Base-by-base conservation (phyloP, 2,329 filamentous ascomycete genomes). In the Hypoxylon sp. region DNA sequence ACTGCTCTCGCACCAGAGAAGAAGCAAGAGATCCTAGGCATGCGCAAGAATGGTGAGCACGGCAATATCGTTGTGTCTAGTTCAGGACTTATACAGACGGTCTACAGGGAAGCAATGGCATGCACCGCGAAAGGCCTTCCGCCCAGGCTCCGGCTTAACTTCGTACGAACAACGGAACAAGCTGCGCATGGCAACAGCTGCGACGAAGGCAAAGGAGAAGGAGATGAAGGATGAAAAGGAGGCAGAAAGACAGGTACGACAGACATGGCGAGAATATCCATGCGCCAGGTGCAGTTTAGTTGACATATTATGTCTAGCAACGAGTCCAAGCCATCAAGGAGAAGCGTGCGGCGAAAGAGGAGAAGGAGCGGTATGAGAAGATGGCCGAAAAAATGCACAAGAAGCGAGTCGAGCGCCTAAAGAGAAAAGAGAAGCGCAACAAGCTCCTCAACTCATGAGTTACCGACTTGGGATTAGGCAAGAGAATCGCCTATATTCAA, bases 331-430 rank as follows among this genome's bases (percentile, higher is more conserved):
- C 87, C 10, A 92, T 98, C 77, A 94, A 92, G 76, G 93, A 97
- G 71, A 94, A 91, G 81, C 88, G 93, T 73, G 91, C 89, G 19
- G 92, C 91, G 57, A 98, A 98, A 86, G 94, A 93, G 75, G 96
- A 98, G 84, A 94, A 92, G 81, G 93, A 94, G 76, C 86, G 95
- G 73, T 98, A 95, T 78, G 93, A 94, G 80, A 93, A 94, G 84
- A 89, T 99, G 89, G 95, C 94, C 19, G 93, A 94, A 83, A 98
- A 96, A 84, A 98, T 99, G 96, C 95, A 98, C 83, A 90, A 89
- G 81, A 98, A 97, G 86, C 87, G 94, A 68, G 91, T 98, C 11
- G 96, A 99, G 82, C 89, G 96, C 74, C 82, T 97, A 80, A 97
- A 94, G 90, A 89, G 94, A 78, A 92, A 93, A 81, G 96, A 99